Percentiles rank a stretch among this genome's conserved stretches.
Evolutionary conservation across 2,329 filamentous ascomycete species (phyloP).

Genomic region (Alternaria rosae): DNA sequence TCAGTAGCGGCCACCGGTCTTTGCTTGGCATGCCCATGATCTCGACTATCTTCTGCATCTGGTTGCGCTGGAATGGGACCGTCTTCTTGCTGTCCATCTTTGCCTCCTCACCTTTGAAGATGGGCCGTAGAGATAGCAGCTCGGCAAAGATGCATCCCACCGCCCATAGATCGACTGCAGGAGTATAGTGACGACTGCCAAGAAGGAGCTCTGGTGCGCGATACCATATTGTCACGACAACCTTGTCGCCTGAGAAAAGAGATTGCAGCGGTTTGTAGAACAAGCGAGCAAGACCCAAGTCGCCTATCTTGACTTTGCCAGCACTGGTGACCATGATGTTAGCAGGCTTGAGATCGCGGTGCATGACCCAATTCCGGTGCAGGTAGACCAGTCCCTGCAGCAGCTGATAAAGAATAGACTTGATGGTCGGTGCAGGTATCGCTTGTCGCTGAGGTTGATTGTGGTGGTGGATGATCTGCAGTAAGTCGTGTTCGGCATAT

Average conservation of each 20-base stretch:
- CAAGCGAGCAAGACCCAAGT: slow-evolving; percentile 87
- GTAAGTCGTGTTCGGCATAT: slow-evolving; percentile 94
- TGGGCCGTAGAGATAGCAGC: slow-evolving; percentile 84
- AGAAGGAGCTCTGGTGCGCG: slow-evolving; percentile 92
- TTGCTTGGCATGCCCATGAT: slow-evolving; percentile 91
- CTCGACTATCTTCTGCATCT: slow-evolving; percentile 99
- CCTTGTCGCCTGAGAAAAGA: slow-evolving; percentile 93
- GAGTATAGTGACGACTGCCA: slow-evolving; percentile 94
- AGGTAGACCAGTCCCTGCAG: slow-evolving; percentile 94
- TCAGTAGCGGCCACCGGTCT: slow-evolving; percentile 84
- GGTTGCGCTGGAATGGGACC: slow-evolving; percentile 94
- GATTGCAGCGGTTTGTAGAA: slow-evolving; percentile 95
- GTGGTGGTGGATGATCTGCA: slow-evolving; percentile 98
- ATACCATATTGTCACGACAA: slow-evolving; percentile 99
- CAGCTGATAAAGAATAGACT: slow-evolving; percentile 94
- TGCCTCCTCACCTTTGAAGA: slow-evolving; percentile 98
- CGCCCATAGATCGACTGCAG: slow-evolving; percentile 96
- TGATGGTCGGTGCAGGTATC: slow-evolving; percentile 87
- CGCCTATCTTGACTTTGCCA: slow-evolving; percentile 93
- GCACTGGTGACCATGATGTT: slow-evolving; percentile 97
- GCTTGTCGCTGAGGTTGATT: slow-evolving; percentile 86
- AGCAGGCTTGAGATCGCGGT: slow-evolving; percentile 94
- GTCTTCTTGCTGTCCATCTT: slow-evolving; percentile 99
- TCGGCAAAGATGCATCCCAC: slow-evolving; percentile 98
- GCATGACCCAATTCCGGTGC: slow-evolving; percentile 95